These are phyloP conservation scores for Miscanthus lutarioriparius DNA, from an alignment of 176 grass and related monocot species.

Conservation along the genomic window DNA sequence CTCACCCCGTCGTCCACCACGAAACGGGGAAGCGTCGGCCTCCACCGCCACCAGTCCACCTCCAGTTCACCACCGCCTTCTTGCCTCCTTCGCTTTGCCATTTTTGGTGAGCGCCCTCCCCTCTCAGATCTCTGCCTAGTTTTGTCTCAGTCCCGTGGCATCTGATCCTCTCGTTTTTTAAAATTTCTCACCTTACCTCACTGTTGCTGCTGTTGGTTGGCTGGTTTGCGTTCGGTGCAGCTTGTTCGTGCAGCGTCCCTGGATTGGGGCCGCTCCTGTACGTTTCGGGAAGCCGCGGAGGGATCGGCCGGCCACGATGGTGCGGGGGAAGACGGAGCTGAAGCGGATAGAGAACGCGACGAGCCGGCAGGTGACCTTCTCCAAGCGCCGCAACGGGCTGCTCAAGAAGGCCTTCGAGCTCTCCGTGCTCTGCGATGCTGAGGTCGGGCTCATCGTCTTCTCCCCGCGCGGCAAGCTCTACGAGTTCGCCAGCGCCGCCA, in stretches of 20 bases:
- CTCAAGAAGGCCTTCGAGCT: slow-evolving; percentile 98
- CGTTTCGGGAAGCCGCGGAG: background rate
- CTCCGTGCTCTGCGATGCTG: slow-evolving; percentile 93
- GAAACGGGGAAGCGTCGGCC: background rate
- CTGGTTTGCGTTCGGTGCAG: background rate
- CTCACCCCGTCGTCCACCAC: background rate
- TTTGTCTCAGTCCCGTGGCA: background rate
- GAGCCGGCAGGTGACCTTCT: slow-evolving; percentile 92
- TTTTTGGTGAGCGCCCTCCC: slow-evolving; percentile 37
- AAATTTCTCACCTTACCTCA: background rate
- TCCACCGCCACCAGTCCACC: background rate
- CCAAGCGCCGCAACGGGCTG: slow-evolving; percentile 82
- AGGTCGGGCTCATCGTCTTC: slow-evolving; percentile 89
- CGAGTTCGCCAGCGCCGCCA: slow-evolving; percentile 72
- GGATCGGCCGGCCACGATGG: slow-evolving; percentile 26
- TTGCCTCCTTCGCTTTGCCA: slow-evolving; percentile 18
- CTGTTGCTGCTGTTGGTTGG: background rate
- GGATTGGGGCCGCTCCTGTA: background rate
- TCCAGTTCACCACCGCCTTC: background rate
- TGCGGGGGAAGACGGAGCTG: slow-evolving; percentile 58
- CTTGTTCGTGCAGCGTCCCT: background rate
- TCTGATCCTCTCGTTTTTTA: background rate
- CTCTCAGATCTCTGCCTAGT: slow-evolving; percentile 41
- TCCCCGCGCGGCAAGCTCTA: slow-evolving; percentile 84
- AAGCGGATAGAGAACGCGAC: slow-evolving; percentile 70